Evolutionary conservation across 257 asterid genomes (phyloP).

Genomic region (Prunella vulgaris): DNA sequence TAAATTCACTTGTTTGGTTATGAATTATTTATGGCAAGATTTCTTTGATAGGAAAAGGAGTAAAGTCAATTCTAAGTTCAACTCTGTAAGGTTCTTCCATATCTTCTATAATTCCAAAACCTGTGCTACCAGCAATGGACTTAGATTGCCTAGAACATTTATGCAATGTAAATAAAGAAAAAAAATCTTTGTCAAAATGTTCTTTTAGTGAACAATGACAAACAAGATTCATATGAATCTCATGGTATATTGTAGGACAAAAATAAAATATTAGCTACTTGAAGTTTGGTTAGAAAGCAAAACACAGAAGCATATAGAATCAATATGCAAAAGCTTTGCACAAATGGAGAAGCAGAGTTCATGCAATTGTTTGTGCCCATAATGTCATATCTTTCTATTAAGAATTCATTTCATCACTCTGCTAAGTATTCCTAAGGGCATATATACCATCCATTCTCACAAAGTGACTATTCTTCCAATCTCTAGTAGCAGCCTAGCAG

Average conservation of each 20-base stretch:
- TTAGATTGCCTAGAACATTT: neutral
- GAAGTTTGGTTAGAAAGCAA: neutral
- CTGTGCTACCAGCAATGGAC: neutral
- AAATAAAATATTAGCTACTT: neutral
- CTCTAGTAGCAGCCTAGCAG: constrained; percentile 4
- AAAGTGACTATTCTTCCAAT: neutral
- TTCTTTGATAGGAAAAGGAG: neutral
- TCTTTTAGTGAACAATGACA: neutral
- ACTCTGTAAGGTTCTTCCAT: neutral
- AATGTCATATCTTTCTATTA: neutral
- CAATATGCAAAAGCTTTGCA: neutral
- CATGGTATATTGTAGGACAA: neutral
- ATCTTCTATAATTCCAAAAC: neutral
- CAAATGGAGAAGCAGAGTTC: neutral
- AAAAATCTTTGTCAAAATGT: neutral
- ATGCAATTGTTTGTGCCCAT: neutral
- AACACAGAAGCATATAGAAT: neutral
- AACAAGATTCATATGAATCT: neutral
- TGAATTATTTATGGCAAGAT: neutral
- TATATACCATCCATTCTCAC: neutral
- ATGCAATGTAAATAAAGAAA: neutral
- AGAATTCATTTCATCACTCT: neutral
- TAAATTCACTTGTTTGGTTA: neutral
- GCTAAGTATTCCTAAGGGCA: neutral
- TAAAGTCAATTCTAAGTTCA: neutral